Base-by-base conservation (phyloP, 495 filamentous ascomycete species). In the Hyphodiscus hymeniophilus region DNA sequence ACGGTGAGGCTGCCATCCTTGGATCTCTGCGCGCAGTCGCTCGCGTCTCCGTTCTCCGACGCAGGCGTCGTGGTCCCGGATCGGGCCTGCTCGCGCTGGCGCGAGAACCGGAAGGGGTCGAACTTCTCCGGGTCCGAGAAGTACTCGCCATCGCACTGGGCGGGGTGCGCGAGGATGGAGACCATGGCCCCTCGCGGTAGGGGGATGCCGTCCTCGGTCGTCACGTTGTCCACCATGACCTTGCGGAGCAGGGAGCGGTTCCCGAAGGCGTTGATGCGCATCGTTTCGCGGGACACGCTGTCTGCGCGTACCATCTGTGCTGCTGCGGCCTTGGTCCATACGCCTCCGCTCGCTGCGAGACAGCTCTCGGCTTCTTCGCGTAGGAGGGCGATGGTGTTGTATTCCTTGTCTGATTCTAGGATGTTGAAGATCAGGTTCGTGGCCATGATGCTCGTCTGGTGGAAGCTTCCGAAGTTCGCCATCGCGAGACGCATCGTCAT, bases 241-340 rank as follows among this genome's bases (percentile, higher is more conserved):
- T 66, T 63, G 16, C 63, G 58, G 31, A 63, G 28, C 3, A 67
- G 21, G 11, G 36, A 34, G 7, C 67, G 62, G 13, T 52, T 54
- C 18, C 61, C 61, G 24, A 70, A 68, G 0, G 60, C 44, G 20
- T 66, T 48, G 17, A 61, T 7, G 0, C 70, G 60, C 33, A 71
- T 24, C 1, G 67, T 71, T 47, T 73, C 68, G 18, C 68, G 63
- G 21, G 57, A 50, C 1, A 64, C 62, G 30, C 67, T 71, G 55
- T 71, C 69, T 4, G 55, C 41, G 1, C 45, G 38, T 12, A 60
- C 48, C 62, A 71, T 66, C n/a, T 58, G 45, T 12, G 60, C 50
- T 18, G 66, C 36, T 7, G 42, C 60, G 24, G 47, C 50, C 45
- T 64, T 64, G 5, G 63, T 64, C 67, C 67, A 70, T 2, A 42